A percentile compares a stretch with the other conserved stretches of the same genome.
Evolutionary conservation across 2,329 filamentous ascomycete genomes (phyloP).

Genomic region (Helotiales sp.): DNA sequence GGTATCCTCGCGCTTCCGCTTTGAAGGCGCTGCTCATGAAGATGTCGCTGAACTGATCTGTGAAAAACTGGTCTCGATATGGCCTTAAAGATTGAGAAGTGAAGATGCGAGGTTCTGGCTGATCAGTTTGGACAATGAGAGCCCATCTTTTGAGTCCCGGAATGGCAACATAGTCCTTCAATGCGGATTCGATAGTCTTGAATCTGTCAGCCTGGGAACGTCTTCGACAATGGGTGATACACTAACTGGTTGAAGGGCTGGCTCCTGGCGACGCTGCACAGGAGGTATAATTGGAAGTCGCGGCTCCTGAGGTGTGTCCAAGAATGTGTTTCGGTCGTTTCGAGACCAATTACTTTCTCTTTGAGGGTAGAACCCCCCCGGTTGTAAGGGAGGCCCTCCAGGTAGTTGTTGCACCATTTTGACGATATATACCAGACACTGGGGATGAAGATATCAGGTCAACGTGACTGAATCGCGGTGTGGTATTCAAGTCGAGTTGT

Average conservation of each 20-base stretch:
- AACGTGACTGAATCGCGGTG: slow-evolving; percentile 27
- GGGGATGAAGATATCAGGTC: slow-evolving; percentile 8
- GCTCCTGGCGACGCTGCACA: background rate
- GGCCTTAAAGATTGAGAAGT: slow-evolving; percentile 32
- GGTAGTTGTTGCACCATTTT: slow-evolving; percentile 36
- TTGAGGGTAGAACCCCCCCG: slow-evolving; percentile 29
- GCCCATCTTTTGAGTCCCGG: slow-evolving; percentile 35
- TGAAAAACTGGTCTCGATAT: slow-evolving; percentile 33
- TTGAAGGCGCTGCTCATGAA: slow-evolving; percentile 1
- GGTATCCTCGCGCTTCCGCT: background rate
- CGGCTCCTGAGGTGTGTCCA: slow-evolving; percentile 30
- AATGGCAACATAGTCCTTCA: slow-evolving; percentile 36
- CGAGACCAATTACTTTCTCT: slow-evolving; percentile 30
- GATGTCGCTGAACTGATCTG: background rate
- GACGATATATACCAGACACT: slow-evolving; percentile 23
- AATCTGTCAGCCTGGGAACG: slow-evolving; percentile 13
- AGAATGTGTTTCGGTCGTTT: slow-evolving; percentile 30
- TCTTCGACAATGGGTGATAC: background rate
- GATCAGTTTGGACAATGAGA: slow-evolving; percentile 34
- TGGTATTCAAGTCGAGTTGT: slow-evolving; percentile 42
- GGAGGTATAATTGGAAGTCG: background rate
- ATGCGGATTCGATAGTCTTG: slow-evolving; percentile 35
- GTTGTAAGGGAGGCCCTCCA: slow-evolving; percentile 22
- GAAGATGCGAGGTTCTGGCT: slow-evolving; percentile 35
- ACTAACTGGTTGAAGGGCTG: background rate